Percentiles rank a stretch among this genome's conserved stretches.
phyloP scores from a whole-genome alignment of 306 rosid species.

The Corylus americana region DNA sequence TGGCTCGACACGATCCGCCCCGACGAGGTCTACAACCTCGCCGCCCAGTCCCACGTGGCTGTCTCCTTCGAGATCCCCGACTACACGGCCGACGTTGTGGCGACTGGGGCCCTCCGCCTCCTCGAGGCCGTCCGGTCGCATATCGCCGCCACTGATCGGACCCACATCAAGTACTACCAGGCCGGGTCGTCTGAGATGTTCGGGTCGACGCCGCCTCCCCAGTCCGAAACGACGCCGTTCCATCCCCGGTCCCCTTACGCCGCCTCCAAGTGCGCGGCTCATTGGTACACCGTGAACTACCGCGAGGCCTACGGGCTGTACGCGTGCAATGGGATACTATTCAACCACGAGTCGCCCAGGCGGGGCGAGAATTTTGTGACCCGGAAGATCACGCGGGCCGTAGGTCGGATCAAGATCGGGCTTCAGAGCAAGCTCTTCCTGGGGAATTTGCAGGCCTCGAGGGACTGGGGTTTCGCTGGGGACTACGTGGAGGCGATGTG shows the following conservation, averaged over 20 bases:
- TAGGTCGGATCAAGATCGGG: constrained; percentile 93
- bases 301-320: constrained; percentile 89
- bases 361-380: constrained; percentile 97
- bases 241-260: constrained; percentile 98
- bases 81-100: constrained; percentile 95
- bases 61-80: constrained; percentile 99
- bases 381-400: constrained; percentile 87
- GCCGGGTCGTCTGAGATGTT: constrained; percentile 99
- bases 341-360: constrained; percentile 90
- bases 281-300: constrained; percentile 98
- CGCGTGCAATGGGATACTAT: constrained; percentile 90
- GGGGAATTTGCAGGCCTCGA: constrained; percentile 80
- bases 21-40: constrained; percentile 96
- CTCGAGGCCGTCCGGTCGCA: constrained; percentile 94
- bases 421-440: constrained; percentile 80
- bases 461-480: constrained; percentile 99
- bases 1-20: constrained; percentile 91
- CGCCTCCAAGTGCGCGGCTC: constrained; percentile 91
- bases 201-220: constrained; percentile 92
- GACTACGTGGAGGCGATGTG: constrained; percentile 99
- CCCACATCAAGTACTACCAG: constrained; percentile 76
- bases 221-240: constrained; percentile 77
- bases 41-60: constrained; percentile 97
- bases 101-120: constrained; percentile 92
- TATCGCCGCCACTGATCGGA: constrained; percentile 67